phyloP scores from a whole-genome alignment of 2,329 filamentous ascomycete species.

The Phaeosphaeriaceae sp. region DNA sequence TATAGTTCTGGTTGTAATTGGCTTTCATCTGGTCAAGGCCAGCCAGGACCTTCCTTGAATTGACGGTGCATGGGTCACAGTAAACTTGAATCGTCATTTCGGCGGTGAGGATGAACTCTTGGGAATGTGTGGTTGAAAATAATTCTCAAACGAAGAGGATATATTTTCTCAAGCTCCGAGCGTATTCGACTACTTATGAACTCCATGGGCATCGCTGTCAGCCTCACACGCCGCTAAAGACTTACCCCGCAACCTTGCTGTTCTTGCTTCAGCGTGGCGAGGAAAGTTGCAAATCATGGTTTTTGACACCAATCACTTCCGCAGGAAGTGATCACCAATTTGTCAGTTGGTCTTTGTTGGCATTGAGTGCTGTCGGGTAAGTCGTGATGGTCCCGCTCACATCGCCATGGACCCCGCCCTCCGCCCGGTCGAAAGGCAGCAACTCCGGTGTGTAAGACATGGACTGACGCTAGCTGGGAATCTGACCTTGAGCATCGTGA shows the following conservation, averaged over 20 bases:
- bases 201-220: neutral
- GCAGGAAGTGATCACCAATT: neutral
- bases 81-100: constrained; percentile 24
- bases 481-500: no score
- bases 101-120: neutral
- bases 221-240: neutral
- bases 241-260: neutral
- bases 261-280: neutral
- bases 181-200: neutral
- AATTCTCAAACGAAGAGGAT: no score
- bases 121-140: no score
- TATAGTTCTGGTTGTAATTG: constrained; percentile 46
- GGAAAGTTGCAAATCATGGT: neutral
- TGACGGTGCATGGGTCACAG: constrained; percentile 51
- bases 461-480: no score
- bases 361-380: neutral
- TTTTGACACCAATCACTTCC: neutral
- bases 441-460: neutral
- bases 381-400: neutral
- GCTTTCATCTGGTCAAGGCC: constrained; percentile 47
- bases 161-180: neutral
- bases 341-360: neutral
- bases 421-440: neutral
- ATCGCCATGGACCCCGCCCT: neutral
- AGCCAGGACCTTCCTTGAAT: constrained; percentile 52